Conservation (phyloP, 345 rosid species). For the Punica granatum region DNA sequence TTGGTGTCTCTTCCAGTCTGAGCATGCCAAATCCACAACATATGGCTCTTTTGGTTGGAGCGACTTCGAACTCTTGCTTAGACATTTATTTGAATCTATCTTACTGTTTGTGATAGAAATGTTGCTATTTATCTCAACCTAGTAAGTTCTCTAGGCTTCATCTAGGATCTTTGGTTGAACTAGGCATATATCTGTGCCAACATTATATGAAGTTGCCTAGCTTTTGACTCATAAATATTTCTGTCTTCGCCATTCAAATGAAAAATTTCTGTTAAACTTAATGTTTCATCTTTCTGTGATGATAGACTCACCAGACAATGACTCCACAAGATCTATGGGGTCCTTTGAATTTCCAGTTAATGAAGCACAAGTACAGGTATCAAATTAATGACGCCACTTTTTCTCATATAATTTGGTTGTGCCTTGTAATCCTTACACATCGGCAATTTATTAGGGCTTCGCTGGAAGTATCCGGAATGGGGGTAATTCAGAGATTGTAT, state of each 20-base stretch:
- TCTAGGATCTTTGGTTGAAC: background rate
- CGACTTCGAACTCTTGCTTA: too few relatives aligned
- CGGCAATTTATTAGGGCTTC: conserved; percentile 34
- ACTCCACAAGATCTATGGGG: conserved; percentile 33
- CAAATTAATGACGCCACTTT: conserved; percentile 19
- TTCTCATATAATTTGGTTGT: conserved; percentile 8
- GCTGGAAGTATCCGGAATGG: conserved; percentile 42
- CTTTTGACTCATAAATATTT: background rate
- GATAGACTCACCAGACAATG: conserved; percentile 55
- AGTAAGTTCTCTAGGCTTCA: background rate
- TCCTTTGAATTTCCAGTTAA: conserved; percentile 37
- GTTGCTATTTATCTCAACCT: background rate
- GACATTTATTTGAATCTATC: too few relatives aligned
- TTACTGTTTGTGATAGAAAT: background rate
- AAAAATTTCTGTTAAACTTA: background rate
- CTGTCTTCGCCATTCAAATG: background rate
- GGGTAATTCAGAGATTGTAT: conserved; percentile 60
- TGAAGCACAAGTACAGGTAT: conserved; percentile 36
- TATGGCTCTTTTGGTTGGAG: too few relatives aligned
- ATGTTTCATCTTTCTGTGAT: conserved; percentile 9
- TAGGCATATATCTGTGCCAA: background rate
- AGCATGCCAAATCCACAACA: too few relatives aligned
- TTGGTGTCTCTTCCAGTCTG: too few relatives aligned
- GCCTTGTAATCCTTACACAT: conserved; percentile 8
- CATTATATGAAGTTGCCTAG: background rate